Evolutionary conservation across 2,329 filamentous ascomycete genomes (phyloP).

Genomic region (Shiraia bambusicola): DNA sequence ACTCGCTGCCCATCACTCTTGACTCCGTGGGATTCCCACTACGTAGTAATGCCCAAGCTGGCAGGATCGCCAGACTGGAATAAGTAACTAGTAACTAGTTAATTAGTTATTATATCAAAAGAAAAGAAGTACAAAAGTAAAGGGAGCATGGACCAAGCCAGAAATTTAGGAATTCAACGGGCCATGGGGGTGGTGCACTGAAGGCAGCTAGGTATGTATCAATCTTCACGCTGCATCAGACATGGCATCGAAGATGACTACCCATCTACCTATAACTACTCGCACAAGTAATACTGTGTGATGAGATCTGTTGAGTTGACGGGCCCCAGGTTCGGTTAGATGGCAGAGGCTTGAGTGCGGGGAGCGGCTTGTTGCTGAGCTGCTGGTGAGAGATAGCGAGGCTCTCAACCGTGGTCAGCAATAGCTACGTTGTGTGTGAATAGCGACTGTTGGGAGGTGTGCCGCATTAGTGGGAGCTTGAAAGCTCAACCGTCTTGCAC

Average conservation of each 20-base stretch:
- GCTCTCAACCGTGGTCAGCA: constrained; percentile 17
- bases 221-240: too few relatives aligned
- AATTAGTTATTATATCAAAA: too few relatives aligned
- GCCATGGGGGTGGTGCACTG: too few relatives aligned
- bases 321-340: background rate
- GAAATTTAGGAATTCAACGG: too few relatives aligned
- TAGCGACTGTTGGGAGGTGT: constrained; percentile 9
- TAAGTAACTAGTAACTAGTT: too few relatives aligned
- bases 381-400: constrained; percentile 25
- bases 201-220: too few relatives aligned
- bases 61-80: too few relatives aligned
- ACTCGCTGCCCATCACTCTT: background rate
- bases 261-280: too few relatives aligned
- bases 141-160: too few relatives aligned
- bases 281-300: background rate
- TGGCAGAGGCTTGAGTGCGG: background rate
- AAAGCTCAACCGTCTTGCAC: constrained; percentile 3
- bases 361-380: constrained; percentile 10
- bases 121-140: too few relatives aligned
- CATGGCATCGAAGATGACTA: too few relatives aligned
- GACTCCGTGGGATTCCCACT: background rate
- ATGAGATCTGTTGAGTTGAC: background rate
- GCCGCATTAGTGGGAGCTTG: constrained; percentile 4
- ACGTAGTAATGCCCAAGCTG: background rate
- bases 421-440: constrained; percentile 7